Evolutionary conservation across 108 stramenopile genomes (phyloP).

Genomic region (Aureococcus anophagefferens): DNA sequence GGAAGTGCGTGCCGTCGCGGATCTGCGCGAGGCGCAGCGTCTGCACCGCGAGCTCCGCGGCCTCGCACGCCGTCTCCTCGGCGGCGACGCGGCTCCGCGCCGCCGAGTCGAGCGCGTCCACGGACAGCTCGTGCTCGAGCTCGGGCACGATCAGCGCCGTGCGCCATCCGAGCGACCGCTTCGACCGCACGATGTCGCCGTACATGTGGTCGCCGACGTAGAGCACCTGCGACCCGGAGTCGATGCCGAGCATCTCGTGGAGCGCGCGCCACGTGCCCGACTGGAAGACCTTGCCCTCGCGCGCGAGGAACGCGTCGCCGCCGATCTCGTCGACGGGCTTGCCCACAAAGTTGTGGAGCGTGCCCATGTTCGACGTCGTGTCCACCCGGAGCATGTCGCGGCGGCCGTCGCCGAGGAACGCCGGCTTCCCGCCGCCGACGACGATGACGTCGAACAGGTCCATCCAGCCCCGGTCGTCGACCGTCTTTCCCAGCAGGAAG

Average conservation of each 20-base stretch:
- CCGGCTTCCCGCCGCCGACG: slow-evolving; percentile 78
- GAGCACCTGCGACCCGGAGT: slow-evolving; percentile 81
- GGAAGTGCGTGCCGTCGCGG: slow-evolving; percentile 4
- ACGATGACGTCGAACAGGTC: slow-evolving; percentile 87
- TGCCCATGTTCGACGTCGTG: background rate
- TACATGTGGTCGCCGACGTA: slow-evolving; percentile 96
- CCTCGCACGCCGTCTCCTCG: background rate
- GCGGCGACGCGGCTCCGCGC: slow-evolving; percentile 35
- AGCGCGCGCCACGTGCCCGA: slow-evolving; percentile 89
- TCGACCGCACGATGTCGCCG: slow-evolving; percentile 76
- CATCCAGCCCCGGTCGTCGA: slow-evolving; percentile 53
- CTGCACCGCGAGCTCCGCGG: background rate
- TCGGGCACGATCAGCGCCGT: slow-evolving; percentile 69
- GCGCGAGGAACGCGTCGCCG: slow-evolving; percentile 58
- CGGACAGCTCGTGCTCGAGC: slow-evolving; percentile 66
- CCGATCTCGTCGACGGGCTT: slow-evolving; percentile 47
- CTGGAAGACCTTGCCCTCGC: slow-evolving; percentile 76
- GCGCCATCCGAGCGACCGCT: slow-evolving; percentile 90
- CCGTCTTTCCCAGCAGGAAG: slow-evolving; percentile 45
- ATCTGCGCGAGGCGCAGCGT: background rate
- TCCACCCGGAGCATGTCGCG: slow-evolving; percentile 2
- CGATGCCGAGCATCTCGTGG: slow-evolving; percentile 67
- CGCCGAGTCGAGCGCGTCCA: slow-evolving; percentile 51
- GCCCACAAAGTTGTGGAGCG: background rate
- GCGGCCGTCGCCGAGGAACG: slow-evolving; percentile 54